A percentile compares a stretch with the other conserved stretches of the same genome.
These are phyloP conservation scores for Lentinula boryana DNA, from an alignment of 768 basidiomycete genomes.

Conservation along the genomic window DNA sequence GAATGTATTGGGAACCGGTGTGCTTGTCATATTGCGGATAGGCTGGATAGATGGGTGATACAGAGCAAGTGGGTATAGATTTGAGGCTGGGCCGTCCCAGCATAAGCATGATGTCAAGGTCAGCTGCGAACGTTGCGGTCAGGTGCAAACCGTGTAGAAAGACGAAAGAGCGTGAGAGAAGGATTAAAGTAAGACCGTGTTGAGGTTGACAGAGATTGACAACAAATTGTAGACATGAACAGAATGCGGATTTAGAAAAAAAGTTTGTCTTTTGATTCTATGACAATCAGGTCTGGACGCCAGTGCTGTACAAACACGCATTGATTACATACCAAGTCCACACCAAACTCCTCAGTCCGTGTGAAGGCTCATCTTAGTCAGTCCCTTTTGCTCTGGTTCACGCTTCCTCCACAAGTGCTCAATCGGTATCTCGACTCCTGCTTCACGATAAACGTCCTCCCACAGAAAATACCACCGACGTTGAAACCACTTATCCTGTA, in stretches of 20 bases:
- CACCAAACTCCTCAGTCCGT: not conserved
- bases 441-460: not conserved
- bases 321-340: too few relatives aligned
- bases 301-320: too few relatives aligned
- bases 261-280: too few relatives aligned
- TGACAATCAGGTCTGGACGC: too few relatives aligned
- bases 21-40: not conserved
- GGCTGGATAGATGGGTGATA: not conserved
- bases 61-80: not conserved
- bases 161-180: not conserved
- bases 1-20: slow-evolving; percentile 17
- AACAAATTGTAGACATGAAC: too few relatives aligned
- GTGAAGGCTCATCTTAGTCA: not conserved
- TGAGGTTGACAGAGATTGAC: too few relatives aligned
- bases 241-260: too few relatives aligned
- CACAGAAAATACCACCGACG: not conserved
- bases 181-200: too few relatives aligned
- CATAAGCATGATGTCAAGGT: not conserved
- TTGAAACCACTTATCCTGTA: not conserved
- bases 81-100: not conserved
- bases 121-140: not conserved
- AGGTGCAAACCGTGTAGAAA: not conserved
- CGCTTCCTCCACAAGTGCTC: not conserved
- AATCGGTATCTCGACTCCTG: not conserved
- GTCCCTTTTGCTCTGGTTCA: not conserved